These are phyloP conservation scores for Trichomonascaceae sp. DNA, from an alignment of 1,139 yeast genomes.

Conservation along the genomic window DNA sequence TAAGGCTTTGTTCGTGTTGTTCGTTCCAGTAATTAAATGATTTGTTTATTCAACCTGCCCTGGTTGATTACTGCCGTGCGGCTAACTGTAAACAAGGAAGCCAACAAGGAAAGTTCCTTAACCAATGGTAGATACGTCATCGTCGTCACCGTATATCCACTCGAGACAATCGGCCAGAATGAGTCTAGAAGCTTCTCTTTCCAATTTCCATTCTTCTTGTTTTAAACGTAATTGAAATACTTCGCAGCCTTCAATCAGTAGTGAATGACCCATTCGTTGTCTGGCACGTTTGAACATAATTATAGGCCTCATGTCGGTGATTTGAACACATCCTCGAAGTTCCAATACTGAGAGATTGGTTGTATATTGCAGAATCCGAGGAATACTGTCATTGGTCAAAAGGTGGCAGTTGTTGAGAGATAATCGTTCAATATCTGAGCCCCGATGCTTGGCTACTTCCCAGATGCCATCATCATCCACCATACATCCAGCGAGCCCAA, in stretches of 20 bases:
- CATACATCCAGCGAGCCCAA: constrained; percentile 86
- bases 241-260: constrained; percentile 76
- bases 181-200: constrained; percentile 44
- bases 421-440: constrained; percentile 53
- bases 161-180: constrained; percentile 30
- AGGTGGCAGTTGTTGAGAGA: constrained; percentile 71
- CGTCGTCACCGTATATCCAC: constrained; percentile 32
- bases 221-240: constrained; percentile 52
- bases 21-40: background rate
- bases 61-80: background rate
- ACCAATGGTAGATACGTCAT: constrained; percentile 15
- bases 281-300: constrained; percentile 63
- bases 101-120: background rate
- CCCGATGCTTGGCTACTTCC: constrained; percentile 66
- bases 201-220: constrained; percentile 57
- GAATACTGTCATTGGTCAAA: constrained; percentile 62
- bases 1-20: background rate
- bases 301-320: constrained; percentile 58
- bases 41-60: background rate
- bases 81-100: background rate
- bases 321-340: constrained; percentile 53
- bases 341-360: constrained; percentile 69
- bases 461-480: constrained; percentile 71
- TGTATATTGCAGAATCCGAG: constrained; percentile 54
- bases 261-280: constrained; percentile 44